These are phyloP conservation scores for Grosmannia clavigera DNA, from an alignment of 2,329 filamentous ascomycete genomes.

Conservation along the genomic window DNA sequence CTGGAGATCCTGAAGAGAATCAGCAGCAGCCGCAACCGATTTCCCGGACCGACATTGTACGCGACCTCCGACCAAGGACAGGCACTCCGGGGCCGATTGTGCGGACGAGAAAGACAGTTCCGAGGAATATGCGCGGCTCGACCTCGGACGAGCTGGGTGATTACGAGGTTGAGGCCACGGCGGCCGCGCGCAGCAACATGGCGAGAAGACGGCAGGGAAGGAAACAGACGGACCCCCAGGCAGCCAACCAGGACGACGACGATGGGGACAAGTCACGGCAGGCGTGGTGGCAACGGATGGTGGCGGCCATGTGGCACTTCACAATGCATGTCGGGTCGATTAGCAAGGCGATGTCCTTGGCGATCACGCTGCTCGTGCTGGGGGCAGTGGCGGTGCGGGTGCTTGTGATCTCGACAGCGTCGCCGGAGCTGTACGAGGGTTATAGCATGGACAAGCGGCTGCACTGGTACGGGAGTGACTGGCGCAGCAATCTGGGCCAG, in stretches of 20 bases:
- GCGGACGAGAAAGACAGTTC: background rate
- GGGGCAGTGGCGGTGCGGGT: conserved; percentile 8
- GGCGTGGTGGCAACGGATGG: background rate
- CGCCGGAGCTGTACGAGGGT: conserved; percentile 11
- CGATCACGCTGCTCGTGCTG: conserved; percentile 8
- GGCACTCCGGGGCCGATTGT: conserved; percentile 5
- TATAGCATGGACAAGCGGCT: conserved; percentile 13
- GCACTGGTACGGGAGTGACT: conserved; percentile 14
- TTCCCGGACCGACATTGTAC: background rate
- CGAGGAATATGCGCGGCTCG: background rate
- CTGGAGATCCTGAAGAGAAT: background rate
- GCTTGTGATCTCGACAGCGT: conserved; percentile 9
- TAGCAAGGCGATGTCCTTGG: conserved; percentile 4
- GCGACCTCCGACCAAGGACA: background rate
- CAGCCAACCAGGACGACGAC: background rate
- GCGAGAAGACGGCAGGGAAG: background rate
- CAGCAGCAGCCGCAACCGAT: background rate
- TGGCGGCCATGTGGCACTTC: background rate
- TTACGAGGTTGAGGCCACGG: background rate
- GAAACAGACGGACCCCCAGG: background rate
- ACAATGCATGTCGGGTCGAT: background rate
- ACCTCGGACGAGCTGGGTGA: background rate
- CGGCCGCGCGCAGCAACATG: background rate
- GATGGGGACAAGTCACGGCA: background rate
- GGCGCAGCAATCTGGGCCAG: conserved; percentile 13